phyloP scores from a whole-genome alignment of 768 basidiomycete species.

The Suillus decipiens region DNA sequence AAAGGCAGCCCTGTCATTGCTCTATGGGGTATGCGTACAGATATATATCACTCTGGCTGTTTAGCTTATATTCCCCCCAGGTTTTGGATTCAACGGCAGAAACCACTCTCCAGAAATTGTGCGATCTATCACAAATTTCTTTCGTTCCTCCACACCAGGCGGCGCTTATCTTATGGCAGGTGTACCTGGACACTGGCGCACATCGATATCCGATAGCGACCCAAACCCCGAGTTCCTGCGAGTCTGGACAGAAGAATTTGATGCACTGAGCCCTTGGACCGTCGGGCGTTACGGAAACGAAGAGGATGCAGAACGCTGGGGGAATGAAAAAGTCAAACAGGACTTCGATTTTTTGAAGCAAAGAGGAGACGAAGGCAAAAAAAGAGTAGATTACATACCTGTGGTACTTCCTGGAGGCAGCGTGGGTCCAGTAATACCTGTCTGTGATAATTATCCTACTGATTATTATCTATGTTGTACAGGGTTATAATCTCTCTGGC shows the following conservation, averaged over 20 bases:
- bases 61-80: constrained; percentile 30
- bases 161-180: constrained; percentile 78
- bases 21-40: constrained; percentile 57
- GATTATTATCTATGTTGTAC: constrained; percentile 12
- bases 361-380: constrained; percentile 44
- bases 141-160: constrained; percentile 64
- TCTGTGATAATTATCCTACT: constrained; percentile 3
- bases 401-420: constrained; percentile 83
- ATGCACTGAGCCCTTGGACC: constrained; percentile 83
- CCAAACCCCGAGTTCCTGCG: constrained; percentile 62
- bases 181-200: constrained; percentile 74
- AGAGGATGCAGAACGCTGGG: constrained; percentile 63
- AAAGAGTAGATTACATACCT: constrained; percentile 79
- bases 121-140: constrained; percentile 53
- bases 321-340: constrained; percentile 58
- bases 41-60: not conserved
- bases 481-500: constrained; percentile 73
- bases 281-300: constrained; percentile 68
- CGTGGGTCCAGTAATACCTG: constrained; percentile 43
- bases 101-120: constrained; percentile 65
- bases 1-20: constrained; percentile 69
- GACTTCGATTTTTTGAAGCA: constrained; percentile 63
- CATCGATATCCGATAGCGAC: constrained; percentile 69
- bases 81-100: constrained; percentile 67
- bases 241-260: constrained; percentile 77